These are phyloP conservation scores for Kodamaea derodonti DNA, from an alignment of 1,139 yeast genomes.

Conservation along the genomic window DNA sequence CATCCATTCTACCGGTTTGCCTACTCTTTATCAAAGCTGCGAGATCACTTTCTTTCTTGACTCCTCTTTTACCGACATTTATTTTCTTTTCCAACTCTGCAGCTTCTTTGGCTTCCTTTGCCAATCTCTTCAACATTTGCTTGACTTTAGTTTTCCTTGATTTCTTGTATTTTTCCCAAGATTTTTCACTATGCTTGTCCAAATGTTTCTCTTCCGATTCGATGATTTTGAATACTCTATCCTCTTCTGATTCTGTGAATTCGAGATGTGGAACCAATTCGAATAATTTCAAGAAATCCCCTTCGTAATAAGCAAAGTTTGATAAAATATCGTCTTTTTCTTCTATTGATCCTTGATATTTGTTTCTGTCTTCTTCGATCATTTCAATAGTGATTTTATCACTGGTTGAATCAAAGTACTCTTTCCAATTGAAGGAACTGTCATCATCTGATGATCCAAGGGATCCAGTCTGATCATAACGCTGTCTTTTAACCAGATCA, in stretches of 20 bases:
- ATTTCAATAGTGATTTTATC: constrained; percentile 67
- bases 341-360: constrained; percentile 64
- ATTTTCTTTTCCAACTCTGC: constrained; percentile 53
- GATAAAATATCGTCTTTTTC: constrained; percentile 63
- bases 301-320: constrained; percentile 57
- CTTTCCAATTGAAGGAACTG: constrained; percentile 58
- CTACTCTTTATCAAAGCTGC: constrained; percentile 48
- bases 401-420: constrained; percentile 55
- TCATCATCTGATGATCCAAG: constrained; percentile 35
- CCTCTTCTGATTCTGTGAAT: constrained; percentile 56
- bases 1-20: constrained; percentile 39
- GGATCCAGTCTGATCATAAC: constrained; percentile 69
- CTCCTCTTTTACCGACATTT: constrained; percentile 28
- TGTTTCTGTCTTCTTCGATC: constrained; percentile 65
- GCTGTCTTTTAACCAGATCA: constrained; percentile 51
- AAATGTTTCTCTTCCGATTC: constrained; percentile 29
- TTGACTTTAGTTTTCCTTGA: constrained; percentile 43
- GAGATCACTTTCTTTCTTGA: constrained; percentile 41
- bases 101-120: constrained; percentile 67
- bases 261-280: constrained; percentile 78
- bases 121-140: constrained; percentile 44
- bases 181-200: constrained; percentile 23
- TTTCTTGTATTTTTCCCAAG: constrained; percentile 54
- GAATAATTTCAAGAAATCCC: constrained; percentile 66
- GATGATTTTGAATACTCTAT: constrained; percentile 53